Conservation (phyloP, 2,329 filamentous ascomycete genomes). For the Fusarium sambucinum region DNA sequence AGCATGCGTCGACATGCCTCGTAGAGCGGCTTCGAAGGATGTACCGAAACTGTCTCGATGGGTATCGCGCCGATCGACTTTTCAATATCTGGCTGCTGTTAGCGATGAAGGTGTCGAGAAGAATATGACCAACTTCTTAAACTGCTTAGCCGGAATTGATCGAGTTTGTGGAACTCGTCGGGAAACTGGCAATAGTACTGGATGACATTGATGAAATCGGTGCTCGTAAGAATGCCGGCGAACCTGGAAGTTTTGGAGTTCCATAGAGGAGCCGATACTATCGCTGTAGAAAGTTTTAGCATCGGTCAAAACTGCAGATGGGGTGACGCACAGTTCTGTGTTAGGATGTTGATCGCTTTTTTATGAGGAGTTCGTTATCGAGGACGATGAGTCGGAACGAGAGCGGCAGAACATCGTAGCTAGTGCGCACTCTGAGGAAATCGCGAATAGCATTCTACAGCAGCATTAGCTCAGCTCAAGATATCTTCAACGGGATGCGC, state of each 20-base stretch:
- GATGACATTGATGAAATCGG: constrained; percentile 98
- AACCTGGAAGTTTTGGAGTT: constrained; percentile 94
- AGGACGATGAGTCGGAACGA: constrained; percentile 96
- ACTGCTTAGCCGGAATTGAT: constrained; percentile 92
- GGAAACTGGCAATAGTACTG: constrained; percentile 99
- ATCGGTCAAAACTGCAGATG: constrained; percentile 9
- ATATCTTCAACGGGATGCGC: constrained; percentile 17
- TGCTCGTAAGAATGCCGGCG: constrained; percentile 92
- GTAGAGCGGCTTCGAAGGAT: constrained; percentile 90
- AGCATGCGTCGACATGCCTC: constrained; percentile 97
- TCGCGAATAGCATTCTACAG: constrained; percentile 87
- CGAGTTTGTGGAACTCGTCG: constrained; percentile 87
- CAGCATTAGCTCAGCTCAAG: constrained; percentile 26
- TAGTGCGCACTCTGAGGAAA: constrained; percentile 95
- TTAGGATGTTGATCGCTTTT: constrained; percentile 96
- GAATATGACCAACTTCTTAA: constrained; percentile 75
- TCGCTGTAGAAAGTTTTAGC: constrained; percentile 69
- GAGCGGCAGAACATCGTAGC: constrained; percentile 96
- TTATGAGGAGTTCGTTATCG: constrained; percentile 93
- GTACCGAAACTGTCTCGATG: constrained; percentile 95
- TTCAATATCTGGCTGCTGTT: constrained; percentile 79
- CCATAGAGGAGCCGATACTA: constrained; percentile 97
- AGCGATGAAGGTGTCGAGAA: constrained; percentile 28
- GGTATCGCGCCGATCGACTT: constrained; percentile 90
- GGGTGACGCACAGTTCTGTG: constrained; percentile 82